Conservation (phyloP, 2,329 filamentous ascomycete species). For the Colletotrichum sp. region DNA sequence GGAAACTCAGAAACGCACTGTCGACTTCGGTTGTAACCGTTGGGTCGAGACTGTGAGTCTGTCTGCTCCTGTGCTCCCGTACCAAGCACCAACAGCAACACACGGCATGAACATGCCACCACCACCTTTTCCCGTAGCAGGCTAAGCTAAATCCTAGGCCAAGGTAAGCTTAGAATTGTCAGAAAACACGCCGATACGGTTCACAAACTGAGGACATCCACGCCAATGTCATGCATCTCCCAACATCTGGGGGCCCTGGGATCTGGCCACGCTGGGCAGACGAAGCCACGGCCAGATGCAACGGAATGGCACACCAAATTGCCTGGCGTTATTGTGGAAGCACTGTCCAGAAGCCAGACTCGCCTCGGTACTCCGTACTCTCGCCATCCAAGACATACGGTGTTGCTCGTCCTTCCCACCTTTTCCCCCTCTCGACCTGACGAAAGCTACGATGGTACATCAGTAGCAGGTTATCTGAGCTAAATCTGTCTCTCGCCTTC, state of each 20-base stretch:
- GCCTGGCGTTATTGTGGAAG: not conserved
- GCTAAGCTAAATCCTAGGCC: not conserved
- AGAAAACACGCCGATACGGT: not conserved
- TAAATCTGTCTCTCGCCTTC: constrained; percentile 2
- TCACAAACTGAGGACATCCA: not conserved
- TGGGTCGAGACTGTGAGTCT: not conserved
- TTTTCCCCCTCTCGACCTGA: not conserved
- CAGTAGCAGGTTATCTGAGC: constrained; percentile 5
- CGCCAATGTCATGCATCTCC: not conserved
- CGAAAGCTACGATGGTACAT: not conserved
- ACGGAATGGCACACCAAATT: not conserved
- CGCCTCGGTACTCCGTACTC: not conserved
- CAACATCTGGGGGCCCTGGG: not conserved
- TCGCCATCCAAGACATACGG: not conserved
- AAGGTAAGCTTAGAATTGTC: not conserved
- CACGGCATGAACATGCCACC: not conserved
- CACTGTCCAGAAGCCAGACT: not conserved
- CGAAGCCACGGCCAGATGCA: not conserved
- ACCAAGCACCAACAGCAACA: not conserved
- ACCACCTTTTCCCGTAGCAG: not conserved
- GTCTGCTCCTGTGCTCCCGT: not conserved
- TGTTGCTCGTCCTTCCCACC: constrained; percentile 11
- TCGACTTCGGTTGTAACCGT: not conserved
- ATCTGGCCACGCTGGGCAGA: not conserved
- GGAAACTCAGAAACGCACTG: not conserved